phyloP scores from a whole-genome alignment of 306 rosid genomes.

The Vicia sativa region DNA sequence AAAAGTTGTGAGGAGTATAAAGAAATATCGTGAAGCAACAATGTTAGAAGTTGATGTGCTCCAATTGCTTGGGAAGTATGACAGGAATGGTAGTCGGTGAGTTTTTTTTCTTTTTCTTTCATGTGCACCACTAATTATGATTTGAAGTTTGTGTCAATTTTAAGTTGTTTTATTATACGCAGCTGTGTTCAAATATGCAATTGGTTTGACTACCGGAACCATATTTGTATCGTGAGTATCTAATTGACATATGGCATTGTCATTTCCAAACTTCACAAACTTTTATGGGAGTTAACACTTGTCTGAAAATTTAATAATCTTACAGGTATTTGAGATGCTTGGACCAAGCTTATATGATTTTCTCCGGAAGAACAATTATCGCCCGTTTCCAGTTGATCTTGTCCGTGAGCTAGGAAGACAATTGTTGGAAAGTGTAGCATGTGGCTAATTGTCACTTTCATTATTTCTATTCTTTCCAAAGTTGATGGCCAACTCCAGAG shows the following conservation, averaged over 20 bases:
- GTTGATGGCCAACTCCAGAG: background rate
- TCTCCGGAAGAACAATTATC: conserved; percentile 28
- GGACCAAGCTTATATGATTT: conserved; percentile 32
- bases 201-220: conserved; percentile 29
- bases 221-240: conserved; percentile 31
- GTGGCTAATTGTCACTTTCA: conserved; percentile 4
- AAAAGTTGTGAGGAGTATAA: conserved; percentile 25
- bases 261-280: conserved; percentile 6
- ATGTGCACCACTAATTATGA: background rate
- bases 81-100: conserved; percentile 27
- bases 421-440: conserved; percentile 22
- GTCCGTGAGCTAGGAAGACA: conserved; percentile 30
- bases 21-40: conserved; percentile 26
- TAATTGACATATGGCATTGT: background rate
- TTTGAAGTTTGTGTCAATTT: background rate
- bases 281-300: background rate
- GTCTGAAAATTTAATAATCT: conserved; percentile 5
- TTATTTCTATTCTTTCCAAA: background rate
- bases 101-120: background rate
- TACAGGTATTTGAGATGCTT: conserved; percentile 33
- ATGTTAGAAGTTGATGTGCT: conserved; percentile 28
- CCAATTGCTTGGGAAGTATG: conserved; percentile 22
- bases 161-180: background rate
- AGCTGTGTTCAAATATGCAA: conserved; percentile 29
- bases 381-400: conserved; percentile 25